Percentiles rank a stretch among this genome's conserved stretches.
Conservation (phyloP, 495 filamentous ascomycete species). For the Xylaria venustula region DNA sequence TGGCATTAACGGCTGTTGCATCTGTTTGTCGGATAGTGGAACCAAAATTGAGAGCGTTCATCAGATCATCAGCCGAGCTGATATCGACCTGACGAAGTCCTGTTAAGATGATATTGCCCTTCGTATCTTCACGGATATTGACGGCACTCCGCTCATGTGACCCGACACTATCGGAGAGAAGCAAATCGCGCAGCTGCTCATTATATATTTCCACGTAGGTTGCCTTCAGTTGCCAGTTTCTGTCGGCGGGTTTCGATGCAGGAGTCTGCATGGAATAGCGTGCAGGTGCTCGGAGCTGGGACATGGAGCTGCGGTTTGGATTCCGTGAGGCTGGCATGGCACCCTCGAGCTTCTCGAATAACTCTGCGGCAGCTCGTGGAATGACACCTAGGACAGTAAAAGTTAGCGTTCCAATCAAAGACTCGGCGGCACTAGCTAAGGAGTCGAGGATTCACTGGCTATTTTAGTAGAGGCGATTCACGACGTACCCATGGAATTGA, state of each 20-base stretch:
- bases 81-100: conserved; percentile 85
- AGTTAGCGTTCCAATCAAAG: conserved; percentile 4
- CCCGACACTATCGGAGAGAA: conserved; percentile 74
- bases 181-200: conserved; percentile 86
- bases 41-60: conserved; percentile 85
- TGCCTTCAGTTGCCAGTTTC: conserved; percentile 90
- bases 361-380: conserved; percentile 78
- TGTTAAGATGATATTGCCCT: conserved; percentile 91
- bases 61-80: conserved; percentile 87
- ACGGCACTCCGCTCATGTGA: conserved; percentile 69
- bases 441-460: too few species aligned
- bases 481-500: conserved; percentile 71
- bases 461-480: background rate
- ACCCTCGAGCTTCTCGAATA: conserved; percentile 87
- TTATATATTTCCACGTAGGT: conserved; percentile 99
- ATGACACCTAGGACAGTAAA: conserved; percentile 67
- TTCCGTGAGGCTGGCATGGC: conserved; percentile 38
- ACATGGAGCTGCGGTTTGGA: conserved; percentile 63
- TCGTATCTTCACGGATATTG: conserved; percentile 88
- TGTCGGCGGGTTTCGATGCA: conserved; percentile 59
- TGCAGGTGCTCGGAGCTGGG: conserved; percentile 76
- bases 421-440: background rate
- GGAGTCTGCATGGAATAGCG: conserved; percentile 68
- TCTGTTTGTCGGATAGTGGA: conserved; percentile 96
- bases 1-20: conserved; percentile 97